phyloP scores from a whole-genome alignment of 352 stramenopile species.

The Pythium apleroticum region DNA sequence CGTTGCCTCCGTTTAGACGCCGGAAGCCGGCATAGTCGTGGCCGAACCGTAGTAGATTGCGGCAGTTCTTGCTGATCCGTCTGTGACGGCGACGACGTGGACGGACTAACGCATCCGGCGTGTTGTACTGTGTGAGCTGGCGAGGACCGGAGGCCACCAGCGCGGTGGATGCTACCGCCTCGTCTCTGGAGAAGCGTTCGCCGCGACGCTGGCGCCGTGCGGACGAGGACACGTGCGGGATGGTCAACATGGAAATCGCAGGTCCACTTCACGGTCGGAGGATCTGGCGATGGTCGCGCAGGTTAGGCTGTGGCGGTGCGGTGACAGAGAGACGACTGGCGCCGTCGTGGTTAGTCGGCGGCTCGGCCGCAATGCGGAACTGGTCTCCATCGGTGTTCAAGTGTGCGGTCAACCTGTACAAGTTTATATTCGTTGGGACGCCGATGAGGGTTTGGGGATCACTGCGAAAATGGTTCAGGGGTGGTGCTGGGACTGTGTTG shows the following conservation, averaged over 20 bases:
- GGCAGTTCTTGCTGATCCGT: constrained; percentile 44
- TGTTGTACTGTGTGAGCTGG: neutral
- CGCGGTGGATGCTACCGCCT: neutral
- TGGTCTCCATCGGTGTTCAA: neutral
- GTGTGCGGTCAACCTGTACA: too few species aligned
- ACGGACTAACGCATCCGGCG: neutral
- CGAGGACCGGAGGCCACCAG: neutral
- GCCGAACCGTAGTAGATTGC: constrained; percentile 35
- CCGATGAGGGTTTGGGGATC: too few species aligned
- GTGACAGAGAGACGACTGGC: neutral
- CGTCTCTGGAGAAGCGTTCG: neutral
- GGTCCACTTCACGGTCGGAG: too few species aligned
- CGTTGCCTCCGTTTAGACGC: constrained; percentile 24
- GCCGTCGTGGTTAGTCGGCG: constrained; percentile 1
- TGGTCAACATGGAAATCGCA: constrained; percentile 31
- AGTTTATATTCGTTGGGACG: neutral
- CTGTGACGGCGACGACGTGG: constrained; percentile 8
- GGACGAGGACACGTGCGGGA: constrained; percentile 31
- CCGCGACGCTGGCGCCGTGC: constrained; percentile 10
- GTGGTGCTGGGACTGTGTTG: too few species aligned
- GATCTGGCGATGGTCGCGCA: too few species aligned
- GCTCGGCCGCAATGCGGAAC: neutral
- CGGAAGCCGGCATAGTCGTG: constrained; percentile 35
- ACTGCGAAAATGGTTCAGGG: too few species aligned
- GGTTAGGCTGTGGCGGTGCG: neutral